phyloP scores from a whole-genome alignment of 2,329 filamentous ascomycete genomes.

The Lasiodiplodia hormozganensis region DNA sequence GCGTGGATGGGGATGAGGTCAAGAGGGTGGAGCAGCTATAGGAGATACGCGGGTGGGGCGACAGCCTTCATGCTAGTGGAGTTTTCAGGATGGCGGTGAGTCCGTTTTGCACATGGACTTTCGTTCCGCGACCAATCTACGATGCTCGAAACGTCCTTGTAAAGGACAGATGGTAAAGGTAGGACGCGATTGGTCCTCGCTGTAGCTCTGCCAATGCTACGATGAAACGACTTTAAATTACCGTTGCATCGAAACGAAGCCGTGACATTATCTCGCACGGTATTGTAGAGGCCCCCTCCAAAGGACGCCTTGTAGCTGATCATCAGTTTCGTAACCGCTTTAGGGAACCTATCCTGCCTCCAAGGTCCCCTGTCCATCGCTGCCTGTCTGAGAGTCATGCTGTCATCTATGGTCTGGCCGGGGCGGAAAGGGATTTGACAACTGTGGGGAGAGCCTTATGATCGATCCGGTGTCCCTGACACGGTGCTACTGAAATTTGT shows the following conservation, averaged over 20 bases:
- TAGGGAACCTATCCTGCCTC: neutral
- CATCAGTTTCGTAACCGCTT: neutral
- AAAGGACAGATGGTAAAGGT: neutral
- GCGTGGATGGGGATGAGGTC: constrained; percentile 63
- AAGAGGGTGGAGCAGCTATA: constrained; percentile 50
- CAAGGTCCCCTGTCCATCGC: neutral
- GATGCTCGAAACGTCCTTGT: neutral
- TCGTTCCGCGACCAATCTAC: neutral
- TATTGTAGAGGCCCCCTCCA: neutral
- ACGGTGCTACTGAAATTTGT: too few relatives aligned
- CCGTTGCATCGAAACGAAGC: neutral
- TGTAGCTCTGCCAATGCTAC: neutral
- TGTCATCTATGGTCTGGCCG: neutral
- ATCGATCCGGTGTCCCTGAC: too few relatives aligned
- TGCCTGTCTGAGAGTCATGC: neutral
- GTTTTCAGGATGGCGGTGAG: neutral
- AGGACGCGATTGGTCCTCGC: neutral
- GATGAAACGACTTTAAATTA: neutral
- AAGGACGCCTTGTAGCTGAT: neutral
- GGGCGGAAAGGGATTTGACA: neutral
- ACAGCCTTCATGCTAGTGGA: neutral
- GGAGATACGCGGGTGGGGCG: neutral
- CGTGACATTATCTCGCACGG: neutral
- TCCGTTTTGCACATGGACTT: neutral
- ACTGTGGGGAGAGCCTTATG: too few relatives aligned